Conservation (phyloP, 208 protist species). For the Angomonas ambiguus region DNA sequence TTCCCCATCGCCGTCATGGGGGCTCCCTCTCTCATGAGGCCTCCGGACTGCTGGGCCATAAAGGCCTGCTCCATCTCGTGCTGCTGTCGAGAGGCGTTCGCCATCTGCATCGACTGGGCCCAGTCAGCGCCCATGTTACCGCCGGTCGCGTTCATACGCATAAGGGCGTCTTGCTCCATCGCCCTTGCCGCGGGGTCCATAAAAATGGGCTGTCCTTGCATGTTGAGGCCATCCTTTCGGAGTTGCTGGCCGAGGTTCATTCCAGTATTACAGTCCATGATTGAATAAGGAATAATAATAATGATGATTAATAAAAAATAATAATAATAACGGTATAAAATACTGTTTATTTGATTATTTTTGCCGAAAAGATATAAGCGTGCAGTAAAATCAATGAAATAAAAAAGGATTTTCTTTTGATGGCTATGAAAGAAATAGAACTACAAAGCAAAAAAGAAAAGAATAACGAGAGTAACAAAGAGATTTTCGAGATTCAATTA, state of each 20-base stretch:
- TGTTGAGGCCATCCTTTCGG: slow-evolving; percentile 59
- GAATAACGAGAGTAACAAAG: not conserved
- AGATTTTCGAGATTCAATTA: not conserved
- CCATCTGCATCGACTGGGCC: slow-evolving; percentile 29
- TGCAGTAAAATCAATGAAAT: not conserved
- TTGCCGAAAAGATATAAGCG: not conserved
- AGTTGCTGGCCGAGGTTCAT: slow-evolving; percentile 67
- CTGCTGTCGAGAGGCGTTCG: slow-evolving; percentile 40
- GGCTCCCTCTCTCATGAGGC: not conserved
- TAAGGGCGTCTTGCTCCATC: slow-evolving; percentile 54
- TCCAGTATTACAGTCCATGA: slow-evolving; percentile 70
- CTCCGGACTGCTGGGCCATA: slow-evolving; percentile 30
- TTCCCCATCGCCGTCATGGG: slow-evolving; percentile 2
- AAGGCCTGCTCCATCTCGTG: slow-evolving; percentile 69
- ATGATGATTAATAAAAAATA: not conserved
- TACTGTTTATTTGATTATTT: not conserved
- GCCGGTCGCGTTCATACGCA: slow-evolving; percentile 24
- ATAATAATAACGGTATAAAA: not conserved
- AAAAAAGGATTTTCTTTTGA: not conserved
- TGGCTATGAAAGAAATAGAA: not conserved
- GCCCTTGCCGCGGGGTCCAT: slow-evolving; percentile 24
- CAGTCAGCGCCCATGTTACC: slow-evolving; percentile 49
- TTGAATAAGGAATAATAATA: not conserved
- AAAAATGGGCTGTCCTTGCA: slow-evolving; percentile 32
- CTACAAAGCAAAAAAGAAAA: not conserved